A percentile compares a stretch with the other conserved stretches of the same genome.
Conservation (phyloP, 768 basidiomycete species). For the Cubamyces sp. region DNA sequence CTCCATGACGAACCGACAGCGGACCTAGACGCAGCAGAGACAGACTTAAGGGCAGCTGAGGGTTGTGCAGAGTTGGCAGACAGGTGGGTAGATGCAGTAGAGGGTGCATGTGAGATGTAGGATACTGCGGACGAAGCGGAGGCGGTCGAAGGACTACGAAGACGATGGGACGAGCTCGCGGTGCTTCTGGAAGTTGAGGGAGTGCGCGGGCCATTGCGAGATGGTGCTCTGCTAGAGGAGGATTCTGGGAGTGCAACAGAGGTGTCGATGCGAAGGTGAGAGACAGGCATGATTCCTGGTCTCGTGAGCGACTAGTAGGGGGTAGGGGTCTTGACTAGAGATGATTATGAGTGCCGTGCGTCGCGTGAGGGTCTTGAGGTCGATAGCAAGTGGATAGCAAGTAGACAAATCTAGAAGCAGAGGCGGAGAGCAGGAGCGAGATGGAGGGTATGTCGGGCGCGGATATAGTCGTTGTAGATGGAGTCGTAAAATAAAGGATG, state of each 20-base stretch:
- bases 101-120: slow-evolving; percentile 27
- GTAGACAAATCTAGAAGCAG: slow-evolving; percentile 19
- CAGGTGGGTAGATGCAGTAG: slow-evolving; percentile 16
- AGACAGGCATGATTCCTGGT: slow-evolving; percentile 29
- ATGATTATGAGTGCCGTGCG: not conserved
- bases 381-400: slow-evolving; percentile 14
- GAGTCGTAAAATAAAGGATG: slow-evolving; percentile 21
- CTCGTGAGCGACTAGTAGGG: not conserved
- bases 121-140: slow-evolving; percentile 33
- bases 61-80: slow-evolving; percentile 15
- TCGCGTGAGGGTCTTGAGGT: not conserved
- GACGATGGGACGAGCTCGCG: slow-evolving; percentile 31
- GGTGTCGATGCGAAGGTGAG: slow-evolving; percentile 40
- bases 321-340: not conserved
- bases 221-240: slow-evolving; percentile 27
- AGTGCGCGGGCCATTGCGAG: slow-evolving; percentile 13
- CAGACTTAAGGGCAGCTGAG: slow-evolving; percentile 7
- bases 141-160: slow-evolving; percentile 32
- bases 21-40: slow-evolving; percentile 11
- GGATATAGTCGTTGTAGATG: slow-evolving; percentile 2
- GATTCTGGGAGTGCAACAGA: slow-evolving; percentile 30
- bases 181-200: slow-evolving; percentile 23
- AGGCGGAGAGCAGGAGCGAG: not conserved
- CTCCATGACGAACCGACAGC: slow-evolving; percentile 17
- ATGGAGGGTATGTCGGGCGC: not conserved